Evolutionary conservation across 306 rosid species (phyloP), one percentile per base, ranked within the genome.

Genomic region (Cicer judaicum): DNA sequence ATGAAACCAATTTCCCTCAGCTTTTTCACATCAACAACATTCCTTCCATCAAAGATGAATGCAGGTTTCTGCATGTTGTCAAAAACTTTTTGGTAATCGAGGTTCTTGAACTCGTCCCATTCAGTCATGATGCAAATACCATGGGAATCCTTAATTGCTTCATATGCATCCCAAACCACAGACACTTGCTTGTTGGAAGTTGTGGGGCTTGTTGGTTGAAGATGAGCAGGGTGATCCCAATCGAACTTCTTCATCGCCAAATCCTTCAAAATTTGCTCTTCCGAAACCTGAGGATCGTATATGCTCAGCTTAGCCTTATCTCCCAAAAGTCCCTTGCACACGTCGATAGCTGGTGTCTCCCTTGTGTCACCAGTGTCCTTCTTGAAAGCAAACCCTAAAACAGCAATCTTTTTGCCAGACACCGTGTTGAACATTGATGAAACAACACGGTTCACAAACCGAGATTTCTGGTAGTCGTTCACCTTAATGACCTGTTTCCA

Each of bases 401-500:
- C 12, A 12, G 94, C 98, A 11, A 92, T 82, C 75, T 92, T 92
- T 85, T 92, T 92, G 2, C 96, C 92, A 0, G 93, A 87, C 52
- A 90, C 90, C 0, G 98, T 92, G 91, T 90, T 92, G 90, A 92
- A 92, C 98, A 92, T 92, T 0, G 96, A 92, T 41, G 94, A 77
- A 47, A 92, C 94, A 6, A 92, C 87, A 0, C 96, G 88, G 91
- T 90, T 90, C 53, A 90, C 96, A 1, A 92, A 90, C 15, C 98
- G 85, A 7, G 62, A 74, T 74, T 92, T 92, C 91, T 92, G 98
- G 90, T 92, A 90, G 87, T 92, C 93, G 42, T 92, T 92, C 80
- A 92, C 89, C 88, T 87, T 90, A 39, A 92, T 87, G 49, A 92
- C 96, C 84, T 92, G 98, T 80, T 92, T 92, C 98, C 98, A 92